Conservation (phyloP, 2,329 filamentous ascomycete species). For the Monosporascus sp. region DNA sequence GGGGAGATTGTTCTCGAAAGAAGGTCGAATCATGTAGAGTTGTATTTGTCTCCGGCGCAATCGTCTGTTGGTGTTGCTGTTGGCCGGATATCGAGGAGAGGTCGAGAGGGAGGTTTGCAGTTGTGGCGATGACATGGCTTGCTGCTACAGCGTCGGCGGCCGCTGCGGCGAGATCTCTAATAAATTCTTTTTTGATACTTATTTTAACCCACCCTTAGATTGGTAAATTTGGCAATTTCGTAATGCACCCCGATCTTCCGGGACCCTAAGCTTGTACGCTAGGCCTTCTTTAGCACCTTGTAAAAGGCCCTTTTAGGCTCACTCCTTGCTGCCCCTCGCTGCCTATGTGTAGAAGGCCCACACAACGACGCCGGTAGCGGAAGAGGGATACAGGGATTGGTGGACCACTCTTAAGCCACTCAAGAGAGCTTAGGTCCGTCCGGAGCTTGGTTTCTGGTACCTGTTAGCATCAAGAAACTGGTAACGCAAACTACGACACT, state of each 20-base stretch:
- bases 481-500: not conserved
- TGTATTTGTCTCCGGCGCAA: not conserved
- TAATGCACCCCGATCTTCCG: not conserved
- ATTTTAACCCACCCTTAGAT: not conserved
- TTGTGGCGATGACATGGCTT: not conserved
- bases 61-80: not conserved
- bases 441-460: not conserved
- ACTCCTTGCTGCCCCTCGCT: not conserved
- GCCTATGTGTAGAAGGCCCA: not conserved
- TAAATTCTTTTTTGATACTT: too few relatives aligned
- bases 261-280: not conserved
- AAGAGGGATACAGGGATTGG: not conserved
- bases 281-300: not conserved
- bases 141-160: not conserved
- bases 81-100: not conserved
- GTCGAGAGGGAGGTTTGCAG: not conserved
- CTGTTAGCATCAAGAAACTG: not conserved
- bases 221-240: not conserved
- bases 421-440: not conserved
- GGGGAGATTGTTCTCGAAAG: not conserved
- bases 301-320: not conserved
- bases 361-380: not conserved
- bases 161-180: too few relatives aligned
- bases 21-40: not conserved
- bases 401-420: not conserved